Evolutionary conservation across 2,329 filamentous ascomycete genomes (phyloP).

Genomic region (Stachybotrys chlorohalonatus): DNA sequence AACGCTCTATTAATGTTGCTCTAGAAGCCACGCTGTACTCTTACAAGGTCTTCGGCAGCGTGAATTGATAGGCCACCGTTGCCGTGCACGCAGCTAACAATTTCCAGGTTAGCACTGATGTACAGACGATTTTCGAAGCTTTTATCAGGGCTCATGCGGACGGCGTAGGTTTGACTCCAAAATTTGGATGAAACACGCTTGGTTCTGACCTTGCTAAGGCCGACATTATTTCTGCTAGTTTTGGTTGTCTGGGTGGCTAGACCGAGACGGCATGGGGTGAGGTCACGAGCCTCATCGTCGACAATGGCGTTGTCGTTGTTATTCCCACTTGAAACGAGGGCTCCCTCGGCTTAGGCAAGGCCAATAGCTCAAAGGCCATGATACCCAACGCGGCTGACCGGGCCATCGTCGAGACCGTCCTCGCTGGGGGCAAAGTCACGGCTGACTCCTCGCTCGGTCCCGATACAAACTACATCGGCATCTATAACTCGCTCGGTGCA

Average conservation of each 20-base stretch:
- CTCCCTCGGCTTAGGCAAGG: slow-evolving; percentile 6
- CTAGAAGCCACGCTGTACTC: slow-evolving; percentile 15
- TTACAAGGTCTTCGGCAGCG: slow-evolving; percentile 16
- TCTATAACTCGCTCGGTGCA: slow-evolving; percentile 19
- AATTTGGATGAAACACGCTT: background rate
- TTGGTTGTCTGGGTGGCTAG: slow-evolving; percentile 19
- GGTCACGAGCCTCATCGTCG: slow-evolving; percentile 21
- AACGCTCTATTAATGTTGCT: slow-evolving; percentile 13
- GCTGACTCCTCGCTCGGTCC: slow-evolving; percentile 15
- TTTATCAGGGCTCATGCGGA: slow-evolving; percentile 24
- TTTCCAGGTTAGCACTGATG: background rate
- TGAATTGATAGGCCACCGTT: background rate
- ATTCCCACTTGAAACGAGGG: slow-evolving; percentile 36
- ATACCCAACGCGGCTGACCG: slow-evolving; percentile 8
- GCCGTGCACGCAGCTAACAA: background rate
- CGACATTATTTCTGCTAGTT: slow-evolving; percentile 24
- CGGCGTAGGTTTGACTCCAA: slow-evolving; percentile 5
- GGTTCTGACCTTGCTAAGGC: slow-evolving; percentile 6
- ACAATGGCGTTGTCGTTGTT: slow-evolving; percentile 31
- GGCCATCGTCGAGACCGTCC: slow-evolving; percentile 15
- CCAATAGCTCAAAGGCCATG: slow-evolving; percentile 9
- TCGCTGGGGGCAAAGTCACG: slow-evolving; percentile 16
- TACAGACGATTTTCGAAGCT: slow-evolving; percentile 19
- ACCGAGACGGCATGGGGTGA: slow-evolving; percentile 18
- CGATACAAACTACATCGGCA: slow-evolving; percentile 10